Evolutionary conservation across 1,284 basidiomycete species (phyloP).

Genomic region (Fomitiporia mediterranea): DNA sequence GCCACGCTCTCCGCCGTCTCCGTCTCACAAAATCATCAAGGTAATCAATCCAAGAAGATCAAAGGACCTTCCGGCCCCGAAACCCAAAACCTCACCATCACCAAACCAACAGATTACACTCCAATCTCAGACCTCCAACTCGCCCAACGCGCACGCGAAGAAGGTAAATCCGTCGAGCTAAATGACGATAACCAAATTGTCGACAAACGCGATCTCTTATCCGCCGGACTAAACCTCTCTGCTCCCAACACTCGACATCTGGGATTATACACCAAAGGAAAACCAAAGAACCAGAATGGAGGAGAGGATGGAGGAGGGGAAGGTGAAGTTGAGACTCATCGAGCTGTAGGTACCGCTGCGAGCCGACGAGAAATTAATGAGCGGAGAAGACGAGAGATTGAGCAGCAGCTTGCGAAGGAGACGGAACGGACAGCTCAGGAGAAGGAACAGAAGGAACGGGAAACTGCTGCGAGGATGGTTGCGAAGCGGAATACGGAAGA

Average conservation of each 20-base stretch:
- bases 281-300: slow-evolving; percentile 24
- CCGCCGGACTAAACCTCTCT: slow-evolving; percentile 90
- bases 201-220: slow-evolving; percentile 89
- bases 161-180: slow-evolving; percentile 88
- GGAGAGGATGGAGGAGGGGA: slow-evolving; percentile 23
- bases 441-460: slow-evolving; percentile 54
- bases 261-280: slow-evolving; percentile 34
- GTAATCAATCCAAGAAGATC: no score
- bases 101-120: slow-evolving; percentile 57
- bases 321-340: slow-evolving; percentile 44
- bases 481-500: slow-evolving; percentile 66
- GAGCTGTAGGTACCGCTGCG: slow-evolving; percentile 78
- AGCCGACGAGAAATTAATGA: slow-evolving; percentile 76
- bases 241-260: slow-evolving; percentile 70
- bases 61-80: slow-evolving; percentile 27
- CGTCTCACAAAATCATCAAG: no score
- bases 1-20: slow-evolving; percentile 74
- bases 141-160: slow-evolving; percentile 58
- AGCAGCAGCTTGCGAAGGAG: slow-evolving; percentile 71
- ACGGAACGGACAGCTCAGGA: slow-evolving; percentile 53
- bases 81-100: slow-evolving; percentile 69
- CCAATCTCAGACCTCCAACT: slow-evolving; percentile 67
- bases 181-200: slow-evolving; percentile 98
- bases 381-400: slow-evolving; percentile 69
- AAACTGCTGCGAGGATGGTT: slow-evolving; percentile 50